Conservation (phyloP, 1,139 yeast species). For the Geotrichum citri-aurantii region DNA sequence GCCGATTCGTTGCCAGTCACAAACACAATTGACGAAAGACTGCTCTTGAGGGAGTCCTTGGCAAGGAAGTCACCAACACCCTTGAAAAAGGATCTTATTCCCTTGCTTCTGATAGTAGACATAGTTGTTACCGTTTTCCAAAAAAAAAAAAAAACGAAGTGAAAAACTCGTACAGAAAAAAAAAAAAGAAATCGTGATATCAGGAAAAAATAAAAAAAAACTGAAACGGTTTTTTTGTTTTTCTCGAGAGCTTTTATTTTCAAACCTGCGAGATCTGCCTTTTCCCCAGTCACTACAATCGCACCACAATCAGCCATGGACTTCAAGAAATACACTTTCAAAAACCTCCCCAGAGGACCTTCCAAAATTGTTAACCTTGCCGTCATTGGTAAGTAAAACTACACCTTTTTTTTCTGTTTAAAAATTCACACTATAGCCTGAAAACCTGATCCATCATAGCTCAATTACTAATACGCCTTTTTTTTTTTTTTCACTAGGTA, state of each 20-base stretch:
- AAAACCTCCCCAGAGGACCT: constrained; percentile 32
- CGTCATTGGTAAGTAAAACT: constrained; percentile 52
- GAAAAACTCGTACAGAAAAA: too few relatives aligned
- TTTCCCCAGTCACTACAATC: background rate
- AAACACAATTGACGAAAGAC: constrained; percentile 29
- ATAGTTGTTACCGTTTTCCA: background rate
- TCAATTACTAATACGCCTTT: background rate
- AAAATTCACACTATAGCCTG: background rate
- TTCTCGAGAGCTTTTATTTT: too few relatives aligned
- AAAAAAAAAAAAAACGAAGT: background rate
- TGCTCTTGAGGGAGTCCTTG: constrained; percentile 4
- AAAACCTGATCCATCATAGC: too few relatives aligned
- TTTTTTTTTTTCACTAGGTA: constrained; percentile 40
- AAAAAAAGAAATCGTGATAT: background rate
- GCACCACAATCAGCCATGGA: background rate
- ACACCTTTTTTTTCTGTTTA: background rate
- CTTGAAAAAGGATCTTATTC: constrained; percentile 9
- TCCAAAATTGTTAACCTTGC: constrained; percentile 67
- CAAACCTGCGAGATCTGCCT: background rate
- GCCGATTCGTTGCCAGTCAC: constrained; percentile 84
- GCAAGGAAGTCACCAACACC: constrained; percentile 8
- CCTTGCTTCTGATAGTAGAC: constrained; percentile 3
- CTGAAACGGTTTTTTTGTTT: background rate
- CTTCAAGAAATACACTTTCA: constrained; percentile 2
- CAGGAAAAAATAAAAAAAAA: background rate